These are phyloP conservation scores for Eragrostis curvula DNA, from an alignment of 176 grass and related monocot species.

Conservation along the genomic window DNA sequence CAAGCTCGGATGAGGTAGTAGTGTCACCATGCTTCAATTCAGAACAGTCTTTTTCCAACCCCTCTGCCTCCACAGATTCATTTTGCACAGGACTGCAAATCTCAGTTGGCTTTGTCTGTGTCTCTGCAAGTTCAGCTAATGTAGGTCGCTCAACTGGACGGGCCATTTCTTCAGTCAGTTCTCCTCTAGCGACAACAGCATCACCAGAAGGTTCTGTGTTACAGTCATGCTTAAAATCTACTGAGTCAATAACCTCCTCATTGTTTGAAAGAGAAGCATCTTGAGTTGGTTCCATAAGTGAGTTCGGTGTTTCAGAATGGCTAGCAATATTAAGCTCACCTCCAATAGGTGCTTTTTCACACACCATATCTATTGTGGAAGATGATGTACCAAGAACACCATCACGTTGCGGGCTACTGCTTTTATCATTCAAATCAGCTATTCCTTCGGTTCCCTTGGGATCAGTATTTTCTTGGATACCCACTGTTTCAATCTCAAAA, in stretches of 20 bases:
- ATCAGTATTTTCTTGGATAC: background rate
- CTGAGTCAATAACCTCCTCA: background rate
- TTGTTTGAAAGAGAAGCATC: slow-evolving; percentile 2
- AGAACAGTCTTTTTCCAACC: slow-evolving; percentile 7
- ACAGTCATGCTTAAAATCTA: background rate
- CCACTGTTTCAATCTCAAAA: slow-evolving; percentile 22
- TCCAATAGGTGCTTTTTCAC: slow-evolving; percentile 6
- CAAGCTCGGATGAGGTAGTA: slow-evolving; percentile 8
- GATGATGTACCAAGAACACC: background rate
- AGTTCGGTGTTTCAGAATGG: background rate
- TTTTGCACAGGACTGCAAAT: background rate
- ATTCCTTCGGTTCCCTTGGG: background rate
- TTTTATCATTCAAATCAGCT: slow-evolving; percentile 6
- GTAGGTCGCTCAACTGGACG: slow-evolving; percentile 1
- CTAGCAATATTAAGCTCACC: background rate
- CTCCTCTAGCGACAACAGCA: slow-evolving; percentile 16
- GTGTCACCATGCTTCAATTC: background rate
- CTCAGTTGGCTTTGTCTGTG: background rate
- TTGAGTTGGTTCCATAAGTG: slow-evolving; percentile 23
- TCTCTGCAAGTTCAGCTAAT: slow-evolving; percentile 1
- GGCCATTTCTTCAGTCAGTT: background rate
- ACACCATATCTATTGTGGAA: background rate
- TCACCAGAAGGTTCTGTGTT: background rate
- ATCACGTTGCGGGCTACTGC: background rate
- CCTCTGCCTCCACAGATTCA: slow-evolving; percentile 1